Base-by-base conservation (phyloP, 2,329 filamentous ascomycete species). In the Proliferodiscus dingleyae region DNA sequence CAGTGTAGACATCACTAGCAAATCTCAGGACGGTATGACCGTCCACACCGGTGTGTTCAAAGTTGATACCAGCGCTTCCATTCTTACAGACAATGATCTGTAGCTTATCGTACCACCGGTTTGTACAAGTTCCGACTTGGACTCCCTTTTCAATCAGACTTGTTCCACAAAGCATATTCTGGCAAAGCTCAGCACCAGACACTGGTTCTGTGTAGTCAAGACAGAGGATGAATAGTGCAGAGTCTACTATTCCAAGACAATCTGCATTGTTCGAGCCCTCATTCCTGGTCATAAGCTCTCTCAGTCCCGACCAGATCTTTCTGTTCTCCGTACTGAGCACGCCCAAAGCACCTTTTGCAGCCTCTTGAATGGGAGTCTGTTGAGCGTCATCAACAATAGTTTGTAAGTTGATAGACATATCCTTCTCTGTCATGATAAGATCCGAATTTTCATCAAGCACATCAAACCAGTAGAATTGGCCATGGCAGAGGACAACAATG, bases 51-150 rank as follows among this genome's bases (percentile, higher is more conserved):
- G 93, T 98, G 62, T 98, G 93, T 66, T 98, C 93, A 60, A 98
- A 97, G 69, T 98, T 98, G 79, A 98, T 97, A 5, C 93, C 93
- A 0, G 93, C 93, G 62, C 89, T 95, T 46, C 93, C 93, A 67
- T 97, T 98, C 71, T 95, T 95, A 75, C 93, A 97, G 41, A 98
- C 93, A 44, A 98, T 97, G 52, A 98, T 96, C 64, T 98, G 93
- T 38, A 98, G 75, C 71, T 98, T 98, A 70, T 98, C 93, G 62
- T 98, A 98, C 93, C 93, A 98, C 51, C 93, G 78, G 67, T 98
- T 98, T 11, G 91, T 96, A 69, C 93, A 98, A 2, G 93, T 97
- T 23, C 93, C 93, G 36, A 96, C 89, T 68, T 98, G 93, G 2
- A 98, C 87, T 4, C 93, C 93, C 62, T 85, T 87, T 60, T 95